Conservation (phyloP, 257 asterid genomes). For the Scutellaria barbata region DNA sequence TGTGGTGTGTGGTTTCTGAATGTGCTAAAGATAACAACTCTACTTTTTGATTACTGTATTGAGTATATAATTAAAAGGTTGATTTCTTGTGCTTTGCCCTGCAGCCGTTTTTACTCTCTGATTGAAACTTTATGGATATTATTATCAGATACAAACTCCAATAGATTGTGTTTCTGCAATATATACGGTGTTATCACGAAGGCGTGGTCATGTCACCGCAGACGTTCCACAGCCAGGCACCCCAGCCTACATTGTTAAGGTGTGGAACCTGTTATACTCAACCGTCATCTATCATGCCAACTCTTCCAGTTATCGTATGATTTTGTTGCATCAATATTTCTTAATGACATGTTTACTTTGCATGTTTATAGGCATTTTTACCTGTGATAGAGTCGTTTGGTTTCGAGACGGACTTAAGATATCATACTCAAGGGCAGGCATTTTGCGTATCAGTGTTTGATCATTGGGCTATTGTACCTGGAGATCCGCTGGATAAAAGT, state of each 20-base stretch:
- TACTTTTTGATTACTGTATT: neutral
- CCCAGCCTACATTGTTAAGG: constrained; percentile 96
- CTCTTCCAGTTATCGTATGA: neutral
- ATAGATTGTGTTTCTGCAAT: constrained; percentile 97
- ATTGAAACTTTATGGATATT: constrained; percentile 36
- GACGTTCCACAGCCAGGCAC: constrained; percentile 99
- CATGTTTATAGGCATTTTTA: constrained; percentile 70
- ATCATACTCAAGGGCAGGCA: constrained; percentile 98
- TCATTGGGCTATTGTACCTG: constrained; percentile 98
- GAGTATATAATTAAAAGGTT: neutral
- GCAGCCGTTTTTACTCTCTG: constrained; percentile 5
- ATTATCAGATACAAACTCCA: constrained; percentile 89
- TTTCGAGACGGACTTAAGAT: constrained; percentile 95
- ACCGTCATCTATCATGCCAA: neutral
- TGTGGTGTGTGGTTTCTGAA: neutral
- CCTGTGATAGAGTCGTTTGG: constrained; percentile 98
- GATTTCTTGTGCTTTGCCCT: constrained; percentile 5
- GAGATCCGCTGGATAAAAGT: constrained; percentile 94
- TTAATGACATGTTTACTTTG: constrained; percentile 16
- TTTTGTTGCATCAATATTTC: neutral
- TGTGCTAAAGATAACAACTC: neutral
- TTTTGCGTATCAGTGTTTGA: constrained; percentile 85
- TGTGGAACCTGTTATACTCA: constrained; percentile 32
- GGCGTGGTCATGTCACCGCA: constrained; percentile 97
- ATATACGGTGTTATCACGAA: constrained; percentile 84